Base-by-base conservation (phyloP, 306 rosid species). In the Gynostemma pentaphyllum region DNA sequence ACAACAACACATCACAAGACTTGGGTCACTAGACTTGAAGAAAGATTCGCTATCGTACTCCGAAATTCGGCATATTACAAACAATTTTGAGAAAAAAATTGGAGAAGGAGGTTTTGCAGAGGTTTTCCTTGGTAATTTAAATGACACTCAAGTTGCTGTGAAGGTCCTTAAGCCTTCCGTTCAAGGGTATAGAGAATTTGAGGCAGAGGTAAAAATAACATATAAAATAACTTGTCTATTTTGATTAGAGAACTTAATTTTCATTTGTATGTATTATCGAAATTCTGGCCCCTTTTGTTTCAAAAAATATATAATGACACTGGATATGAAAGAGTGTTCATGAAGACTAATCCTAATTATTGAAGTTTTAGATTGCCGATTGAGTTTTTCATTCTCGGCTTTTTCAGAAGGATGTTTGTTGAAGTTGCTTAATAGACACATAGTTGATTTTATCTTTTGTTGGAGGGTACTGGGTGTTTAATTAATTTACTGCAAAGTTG, bases 81-180 rank as follows among this genome's bases (percentile, higher is more conserved):
- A 74, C 61, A 45, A 68, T 66, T 74, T 74, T 1, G 67, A 68
- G 45, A 61, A n/a, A 18, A 22, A 42, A 34, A 61, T 74, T 2
- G 78, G 70, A 12, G 65, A 23, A 30, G 78, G 78, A 51, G 70
- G 74, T 41, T 74, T 74, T 13, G 70, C 69, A 34, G 9, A 41
- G 15, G 74, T 74, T 21, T 74, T 49, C 56, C 70, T 42, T 24
- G 78, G 78, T 19, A 30, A 52, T 36, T 61, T 68, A 30, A 65
- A 52, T 23, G 30, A 51, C 16, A 12, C 18, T 15, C 51, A 74
- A 62, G 78, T 74, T n/a, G 78, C 73, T 0, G 66, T 68, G 36
- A 74, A 74, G 46, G 59, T 74, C 65, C 74, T 68, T 29, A 44
- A 24, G 10, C 4, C 65, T n/a, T 62, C 74, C 0, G 46, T 28